A percentile compares a stretch with the other conserved stretches of the same genome.
Conservation (phyloP, 805 yeast genomes). For the Komagataella pastoris region DNA sequence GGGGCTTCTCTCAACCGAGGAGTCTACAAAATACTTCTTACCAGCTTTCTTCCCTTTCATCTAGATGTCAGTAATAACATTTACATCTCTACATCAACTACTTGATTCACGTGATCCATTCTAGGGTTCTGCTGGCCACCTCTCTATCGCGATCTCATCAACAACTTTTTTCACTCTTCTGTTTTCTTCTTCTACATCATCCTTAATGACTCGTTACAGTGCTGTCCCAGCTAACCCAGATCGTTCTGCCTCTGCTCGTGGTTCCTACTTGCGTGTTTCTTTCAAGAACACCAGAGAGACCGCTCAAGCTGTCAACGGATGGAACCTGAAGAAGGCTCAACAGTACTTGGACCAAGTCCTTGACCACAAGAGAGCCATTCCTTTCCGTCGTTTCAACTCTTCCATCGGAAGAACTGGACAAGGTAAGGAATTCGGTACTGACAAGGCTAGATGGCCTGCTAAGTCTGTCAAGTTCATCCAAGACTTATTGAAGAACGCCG, state of each 20-base stretch:
- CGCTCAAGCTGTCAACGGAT: slow-evolving; percentile 96
- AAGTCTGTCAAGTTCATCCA: slow-evolving; percentile 93
- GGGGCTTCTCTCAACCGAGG: too few species aligned
- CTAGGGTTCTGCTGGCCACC: background rate
- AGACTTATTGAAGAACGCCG: slow-evolving; percentile 94
- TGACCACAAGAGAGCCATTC: slow-evolving; percentile 98
- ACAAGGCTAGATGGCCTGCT: slow-evolving; percentile 99
- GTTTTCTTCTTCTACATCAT: slow-evolving; percentile 1
- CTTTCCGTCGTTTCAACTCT: slow-evolving; percentile 95
- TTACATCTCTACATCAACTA: background rate
- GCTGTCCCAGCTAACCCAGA: slow-evolving; percentile 99
- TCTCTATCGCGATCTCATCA: background rate
- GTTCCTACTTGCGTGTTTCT: slow-evolving; percentile 97
- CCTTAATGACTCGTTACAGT: slow-evolving; percentile 96
- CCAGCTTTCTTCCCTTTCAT: background rate
- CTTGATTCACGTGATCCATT: background rate
- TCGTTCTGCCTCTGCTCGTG: slow-evolving; percentile 98
- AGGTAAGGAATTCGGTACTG: slow-evolving; percentile 99
- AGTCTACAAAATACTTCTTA: too few species aligned
- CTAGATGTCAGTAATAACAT: background rate
- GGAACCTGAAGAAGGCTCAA: slow-evolving; percentile 95
- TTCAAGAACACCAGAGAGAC: slow-evolving; percentile 99
- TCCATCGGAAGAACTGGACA: slow-evolving; percentile 99
- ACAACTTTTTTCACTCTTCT: background rate
- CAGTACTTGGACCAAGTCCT: slow-evolving; percentile 90